Percentiles rank a stretch among this genome's conserved stretches.
phyloP scores from a whole-genome alignment of 129 eudicot genomes.

The Oenanthe sinensis region DNA sequence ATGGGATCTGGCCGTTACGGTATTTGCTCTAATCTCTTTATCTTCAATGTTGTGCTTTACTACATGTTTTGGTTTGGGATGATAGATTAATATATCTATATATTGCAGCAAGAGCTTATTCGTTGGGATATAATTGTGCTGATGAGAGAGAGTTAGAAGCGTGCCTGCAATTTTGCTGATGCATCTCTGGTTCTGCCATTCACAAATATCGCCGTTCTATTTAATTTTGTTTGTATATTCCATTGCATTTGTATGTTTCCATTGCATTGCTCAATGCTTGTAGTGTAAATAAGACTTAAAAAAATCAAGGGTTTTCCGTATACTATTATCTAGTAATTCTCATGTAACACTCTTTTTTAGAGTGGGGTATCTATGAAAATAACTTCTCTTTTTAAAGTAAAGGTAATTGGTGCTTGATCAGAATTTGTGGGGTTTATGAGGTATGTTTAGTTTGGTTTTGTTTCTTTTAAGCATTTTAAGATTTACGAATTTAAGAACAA shows the following conservation, averaged over 20 bases:
- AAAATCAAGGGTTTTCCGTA: no score
- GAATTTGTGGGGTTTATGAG: no score
- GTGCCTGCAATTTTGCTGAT: slow-evolving; percentile 75
- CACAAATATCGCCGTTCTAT: background rate
- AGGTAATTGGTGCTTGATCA: no score
- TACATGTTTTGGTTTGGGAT: background rate
- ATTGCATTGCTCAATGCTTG: background rate
- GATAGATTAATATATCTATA: background rate
- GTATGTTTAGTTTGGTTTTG: no score
- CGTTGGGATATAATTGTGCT: slow-evolving; percentile 78
- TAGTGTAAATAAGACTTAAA: background rate
- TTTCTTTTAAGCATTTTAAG: no score
- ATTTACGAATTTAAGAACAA: no score
- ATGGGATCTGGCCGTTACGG: slow-evolving; percentile 99
- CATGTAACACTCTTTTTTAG: no score
- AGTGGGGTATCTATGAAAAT: no score
- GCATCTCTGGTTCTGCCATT: background rate
- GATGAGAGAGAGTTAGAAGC: slow-evolving; percentile 95
- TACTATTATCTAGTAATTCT: no score
- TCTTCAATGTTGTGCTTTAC: background rate
- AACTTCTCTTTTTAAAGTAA: no score
- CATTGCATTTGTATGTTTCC: no score
- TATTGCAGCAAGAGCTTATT: slow-evolving; percentile 79
- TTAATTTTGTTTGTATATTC: background rate
- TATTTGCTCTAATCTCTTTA: slow-evolving; percentile 18